Evolutionary conservation across 805 yeast species (phyloP), one percentile per base, ranked within the genome.

Genomic region (Nakazawaea holstii): DNA sequence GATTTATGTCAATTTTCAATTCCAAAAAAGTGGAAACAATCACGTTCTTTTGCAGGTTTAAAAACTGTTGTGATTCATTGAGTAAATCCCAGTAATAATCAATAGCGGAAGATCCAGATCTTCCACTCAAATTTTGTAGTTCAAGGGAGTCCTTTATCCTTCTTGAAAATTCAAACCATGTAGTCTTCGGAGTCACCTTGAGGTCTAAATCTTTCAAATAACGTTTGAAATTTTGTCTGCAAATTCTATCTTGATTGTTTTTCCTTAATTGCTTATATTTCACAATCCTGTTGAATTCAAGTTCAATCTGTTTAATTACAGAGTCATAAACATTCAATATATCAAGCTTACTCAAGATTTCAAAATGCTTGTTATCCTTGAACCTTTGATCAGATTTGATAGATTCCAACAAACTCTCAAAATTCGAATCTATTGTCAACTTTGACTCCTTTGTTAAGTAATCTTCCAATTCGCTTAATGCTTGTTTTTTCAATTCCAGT

Each of bases 31-130:
- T 40, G 13, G 49, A 46, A 5, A 17, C 8, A 9, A 81, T 76
- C 37, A 83, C 62, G 44, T 82, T 87, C 46, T 77, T 77, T 57
- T 80, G 79, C 20, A 81, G 79, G 50, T 73, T 75, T 39, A 86
- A 59, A 1, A 70, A 57, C 46, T 80, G 76, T 31, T 74, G 72
- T 55, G 79, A 80, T 48, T 78, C 82, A 54, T 84, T 90, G 3
- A 84, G 72, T 0, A 76, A 56, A 60, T 90, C 96, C 77, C 87
- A 76, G 60, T 84, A 89, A 36, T 87, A 63, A 52, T 89, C 95
- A 37, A 82, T 58, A 0, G 96, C 84, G 1, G 81, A 74, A 0
- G 96, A 88, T 0, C 96, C 96, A 39, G 76, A 70, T 46, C 90
- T 73, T 0, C 95, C 96, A 48, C 89, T 71, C 33, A 89, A 52